Evolutionary conservation across 1,139 yeast genomes (phyloP), one percentile per base, ranked within the genome.

Genomic region (Nakaseomyces nivariensis): DNA sequence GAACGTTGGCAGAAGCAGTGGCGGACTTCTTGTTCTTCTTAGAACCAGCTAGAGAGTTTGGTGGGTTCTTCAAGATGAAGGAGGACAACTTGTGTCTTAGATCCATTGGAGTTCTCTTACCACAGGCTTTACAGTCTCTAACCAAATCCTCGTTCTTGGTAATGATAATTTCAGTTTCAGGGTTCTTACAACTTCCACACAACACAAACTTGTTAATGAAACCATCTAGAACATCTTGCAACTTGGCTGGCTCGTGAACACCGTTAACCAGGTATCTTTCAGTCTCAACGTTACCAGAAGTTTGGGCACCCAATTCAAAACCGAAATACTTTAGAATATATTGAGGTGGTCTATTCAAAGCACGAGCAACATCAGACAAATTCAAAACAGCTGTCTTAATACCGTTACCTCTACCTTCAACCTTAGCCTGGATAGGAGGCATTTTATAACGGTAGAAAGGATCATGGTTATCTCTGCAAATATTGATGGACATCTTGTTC

Each of bases 391-490:
- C 95, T 32, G 99, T 92, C 70, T 89, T 90, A 73, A 92, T 92
- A 79, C 99, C 99, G 73, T 92, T 92, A 74, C 99, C 99, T 69
- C 96, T 81, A 69, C 98, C 98, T 74, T 92, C 98, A 59, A 89
- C 89, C 78, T 94, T 92, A 58, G 97, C 88, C 73, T 87, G 94
- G 71, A 92, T 82, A 47, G 94, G 84, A 67, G 98, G 98, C 98
- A 92, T 92, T 76, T 92, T 92, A 73, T 92, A 92, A 74, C 98
- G 96, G 80, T 94, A 92, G 71, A 92, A 92, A 49, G 97, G 97
- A 75, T 92, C 98, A 67, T 86, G 83, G 75, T 92, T 92, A 67
- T 89, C 97, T 76, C 99, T 89, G 72, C 96, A 85, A 64, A 92
- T 92, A 72, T 92, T 90, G 67, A 90, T 85, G 54, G 96, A 85